Evolutionary conservation across 371 early-diverging fungal species (phyloP).

Genomic region (Mucor indicus): DNA sequence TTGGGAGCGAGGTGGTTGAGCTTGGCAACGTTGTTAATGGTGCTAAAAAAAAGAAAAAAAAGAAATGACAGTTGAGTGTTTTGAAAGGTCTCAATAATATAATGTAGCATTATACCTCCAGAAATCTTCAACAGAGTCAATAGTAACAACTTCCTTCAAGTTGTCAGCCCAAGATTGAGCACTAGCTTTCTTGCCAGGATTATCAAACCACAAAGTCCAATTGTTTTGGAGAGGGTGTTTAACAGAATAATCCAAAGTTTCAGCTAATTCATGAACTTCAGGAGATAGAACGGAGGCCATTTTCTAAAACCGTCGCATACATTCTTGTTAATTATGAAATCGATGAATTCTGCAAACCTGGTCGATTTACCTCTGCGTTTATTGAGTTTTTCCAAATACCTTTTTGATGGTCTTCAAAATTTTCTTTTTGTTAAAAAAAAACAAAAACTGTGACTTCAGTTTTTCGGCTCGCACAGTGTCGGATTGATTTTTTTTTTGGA

Average conservation of each 20-base stretch:
- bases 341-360: too few relatives aligned
- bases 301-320: too few relatives aligned
- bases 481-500: too few relatives aligned
- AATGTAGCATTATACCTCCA: slow-evolving; percentile 93
- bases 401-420: too few relatives aligned
- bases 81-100: too few relatives aligned
- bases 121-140: slow-evolving; percentile 95
- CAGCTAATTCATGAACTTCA: slow-evolving; percentile 13
- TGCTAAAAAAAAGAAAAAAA: slow-evolving; percentile 22
- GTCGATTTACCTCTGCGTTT: too few relatives aligned
- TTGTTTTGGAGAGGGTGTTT: slow-evolving; percentile 88
- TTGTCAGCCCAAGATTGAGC: slow-evolving; percentile 85
- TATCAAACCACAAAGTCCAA: slow-evolving; percentile 97
- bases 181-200: slow-evolving; percentile 77
- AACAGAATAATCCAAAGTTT: slow-evolving; percentile 66
- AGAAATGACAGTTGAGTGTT: too few relatives aligned
- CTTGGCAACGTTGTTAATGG: slow-evolving; percentile 86
- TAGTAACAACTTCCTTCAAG: slow-evolving; percentile 82
- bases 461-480: too few relatives aligned
- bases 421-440: too few relatives aligned
- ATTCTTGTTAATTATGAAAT: too few relatives aligned
- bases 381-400: too few relatives aligned
- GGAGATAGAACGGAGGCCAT: slow-evolving; percentile 10
- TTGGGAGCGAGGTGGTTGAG: slow-evolving; percentile 76
- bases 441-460: too few relatives aligned